Percentiles rank a stretch among this genome's conserved stretches.
Conservation (phyloP, 139 green algal species). For the Yamagishiella unicocca region DNA sequence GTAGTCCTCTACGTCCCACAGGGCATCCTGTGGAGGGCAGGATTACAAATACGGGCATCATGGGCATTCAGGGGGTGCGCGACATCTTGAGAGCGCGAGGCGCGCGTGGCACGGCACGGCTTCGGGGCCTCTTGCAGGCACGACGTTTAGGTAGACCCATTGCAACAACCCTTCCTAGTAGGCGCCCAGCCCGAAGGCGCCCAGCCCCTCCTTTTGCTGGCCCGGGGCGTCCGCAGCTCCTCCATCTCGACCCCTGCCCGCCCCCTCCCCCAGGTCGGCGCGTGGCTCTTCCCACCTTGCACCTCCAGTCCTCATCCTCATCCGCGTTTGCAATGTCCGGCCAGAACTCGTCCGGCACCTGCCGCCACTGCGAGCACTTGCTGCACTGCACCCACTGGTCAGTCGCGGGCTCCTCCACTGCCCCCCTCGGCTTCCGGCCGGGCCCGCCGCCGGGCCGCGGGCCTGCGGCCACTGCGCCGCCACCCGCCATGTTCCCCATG, state of each 20-base stretch:
- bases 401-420: constrained; percentile 4
- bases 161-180: no score
- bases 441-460: not conserved
- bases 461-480: not conserved
- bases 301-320: constrained; percentile 56
- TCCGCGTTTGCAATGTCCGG: constrained; percentile 46
- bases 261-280: not conserved
- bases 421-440: not conserved
- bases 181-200: no score
- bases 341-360: constrained; percentile 60
- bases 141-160: no score
- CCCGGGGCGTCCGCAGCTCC: no score
- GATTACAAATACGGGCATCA: not conserved
- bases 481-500: no score
- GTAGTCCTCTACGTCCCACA: constrained; percentile 46
- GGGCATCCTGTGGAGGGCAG: constrained; percentile 35
- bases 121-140: no score
- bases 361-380: constrained; percentile 44
- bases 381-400: constrained; percentile 56
- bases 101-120: no score
- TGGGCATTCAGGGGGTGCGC: no score
- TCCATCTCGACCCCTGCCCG: no score
- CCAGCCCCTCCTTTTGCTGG: no score
- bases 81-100: no score
- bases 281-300: constrained; percentile 46